Base-by-base conservation (phyloP, 208 protist species). In the Leishmania martiniquensis region DNA sequence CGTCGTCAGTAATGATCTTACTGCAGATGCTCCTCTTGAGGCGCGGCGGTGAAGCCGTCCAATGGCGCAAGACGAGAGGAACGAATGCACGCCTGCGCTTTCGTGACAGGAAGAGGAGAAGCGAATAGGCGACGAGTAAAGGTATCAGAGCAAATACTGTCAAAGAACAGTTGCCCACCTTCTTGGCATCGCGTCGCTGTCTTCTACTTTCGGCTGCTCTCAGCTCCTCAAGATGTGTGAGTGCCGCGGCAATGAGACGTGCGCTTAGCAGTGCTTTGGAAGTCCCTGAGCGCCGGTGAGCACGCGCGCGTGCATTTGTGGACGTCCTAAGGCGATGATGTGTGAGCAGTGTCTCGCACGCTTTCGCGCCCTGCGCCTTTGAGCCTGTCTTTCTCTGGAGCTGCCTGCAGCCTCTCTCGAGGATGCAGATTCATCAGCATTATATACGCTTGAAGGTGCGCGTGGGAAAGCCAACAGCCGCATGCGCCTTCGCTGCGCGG, bases 61-160 rank as follows among this genome's bases (percentile, higher is more conserved):
- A 44, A 66, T 37, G 4, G 34, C 45, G 54, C 39, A 62, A 25
- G 60, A 80, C 20, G 75, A 72, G 51, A 47, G 72, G 45, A 79
- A 80, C 52, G 75, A 52, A 17, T 51, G 42, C 7, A 80, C 80
- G n/a, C 70, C 62, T 10, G 80, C 71, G 37, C n/a, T 72, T 60
- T 37, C n/a, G 22, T 63, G 34, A 20, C 68, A 60, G 29, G 69
- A 80, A 34, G 62, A 67, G 32, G 63, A 70, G 29, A 71, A 69
- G 7, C n/a, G n/a, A n/a, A 65, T 66, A 13, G 4, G 37, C 1
- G 13, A 20, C 65, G 22, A 12, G 2, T 51, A 39, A 67, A 49
- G 25, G 29, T 25, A 4, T 34, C 63, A 69, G 10, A 5, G 25
- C 10, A 17, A 9, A 17, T 51, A 49, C 39, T 13, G 29, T 47